Evolutionary conservation across 768 basidiomycete species (phyloP).

Genomic region (Termitomyces eurrhizus): DNA sequence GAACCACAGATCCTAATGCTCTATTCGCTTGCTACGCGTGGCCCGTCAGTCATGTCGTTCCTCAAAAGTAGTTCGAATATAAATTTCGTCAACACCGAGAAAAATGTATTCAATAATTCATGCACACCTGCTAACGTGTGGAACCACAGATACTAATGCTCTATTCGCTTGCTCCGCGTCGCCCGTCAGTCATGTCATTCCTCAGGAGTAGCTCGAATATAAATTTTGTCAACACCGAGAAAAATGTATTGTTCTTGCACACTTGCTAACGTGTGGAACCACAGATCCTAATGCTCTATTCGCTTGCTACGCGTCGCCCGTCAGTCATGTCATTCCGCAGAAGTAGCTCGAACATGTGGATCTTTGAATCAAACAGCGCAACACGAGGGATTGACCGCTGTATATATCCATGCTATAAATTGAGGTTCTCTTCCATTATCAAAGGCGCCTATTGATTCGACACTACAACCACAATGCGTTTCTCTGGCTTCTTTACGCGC

Average conservation of each 20-base stretch:
- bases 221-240: not conserved
- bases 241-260: too few species aligned
- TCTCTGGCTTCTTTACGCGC: not conserved
- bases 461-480: not conserved
- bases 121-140: not conserved
- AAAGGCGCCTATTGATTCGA: not conserved
- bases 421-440: not conserved
- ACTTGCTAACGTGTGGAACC: too few species aligned
- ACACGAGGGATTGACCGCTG: not conserved
- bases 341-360: not conserved
- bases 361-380: not conserved
- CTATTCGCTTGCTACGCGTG: not conserved
- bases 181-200: not conserved
- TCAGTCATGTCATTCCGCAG: too few species aligned
- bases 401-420: not conserved
- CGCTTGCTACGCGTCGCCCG: not conserved
- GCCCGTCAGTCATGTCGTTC: too few species aligned
- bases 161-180: not conserved
- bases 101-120: not conserved
- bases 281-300: not conserved
- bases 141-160: not conserved
- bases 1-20: too few species aligned
- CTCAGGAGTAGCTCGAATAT: not conserved
- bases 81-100: not conserved
- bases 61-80: not conserved